Base-by-base conservation (phyloP, 1,284 basidiomycete genomes). In the Coniferiporia weirii region DNA sequence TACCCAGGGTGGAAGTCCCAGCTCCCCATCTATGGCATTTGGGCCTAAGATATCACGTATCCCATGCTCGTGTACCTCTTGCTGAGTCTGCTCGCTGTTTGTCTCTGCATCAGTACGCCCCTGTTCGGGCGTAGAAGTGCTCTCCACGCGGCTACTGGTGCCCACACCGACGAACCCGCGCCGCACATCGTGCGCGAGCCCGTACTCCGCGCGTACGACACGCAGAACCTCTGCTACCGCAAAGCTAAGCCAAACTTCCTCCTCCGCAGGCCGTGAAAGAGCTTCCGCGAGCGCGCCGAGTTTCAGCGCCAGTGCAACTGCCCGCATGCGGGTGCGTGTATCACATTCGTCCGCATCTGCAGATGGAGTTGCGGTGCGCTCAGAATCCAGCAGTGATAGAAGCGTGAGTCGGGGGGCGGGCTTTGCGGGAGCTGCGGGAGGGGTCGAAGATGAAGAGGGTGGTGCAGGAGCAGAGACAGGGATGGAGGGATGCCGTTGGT, bases 1-100 rank as follows among this genome's bases (percentile, higher is more conserved):
- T 36, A 82, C 79, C 89, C 89, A 90, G 15, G 66, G 60, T 0
- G 89, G 88, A 43, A 90, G 67, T 10, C 77, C 75, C 7, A 91
- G 71, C 54, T 83, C 80, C 0, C 76, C 74, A 8, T 46, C 35
- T 4, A 22, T 32, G 4, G 84, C 70, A 44, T 78, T 66, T 17
- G 66, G 40, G 40, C 65, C 61, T 54, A 59, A 61, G 44, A 66
- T 67, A 8, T 64, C 59, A 10, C 66, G 62, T 34, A 59, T 12
- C 27, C 43, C 54, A 47, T 64, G 62, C 34, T 61, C 58, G 32
- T 52, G 54, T 43, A 52, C 63, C 44, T 52, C 54, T 43, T 63
- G 57, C 46, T 32, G 57, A 19, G 62, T 65, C 44, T 69, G 66
- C 22, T 44, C 38, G 43, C n/a, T 46, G 38, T 17, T 44, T 27